phyloP scores from a whole-genome alignment of 305 asterid genomes.

The Coffea humblotiana region DNA sequence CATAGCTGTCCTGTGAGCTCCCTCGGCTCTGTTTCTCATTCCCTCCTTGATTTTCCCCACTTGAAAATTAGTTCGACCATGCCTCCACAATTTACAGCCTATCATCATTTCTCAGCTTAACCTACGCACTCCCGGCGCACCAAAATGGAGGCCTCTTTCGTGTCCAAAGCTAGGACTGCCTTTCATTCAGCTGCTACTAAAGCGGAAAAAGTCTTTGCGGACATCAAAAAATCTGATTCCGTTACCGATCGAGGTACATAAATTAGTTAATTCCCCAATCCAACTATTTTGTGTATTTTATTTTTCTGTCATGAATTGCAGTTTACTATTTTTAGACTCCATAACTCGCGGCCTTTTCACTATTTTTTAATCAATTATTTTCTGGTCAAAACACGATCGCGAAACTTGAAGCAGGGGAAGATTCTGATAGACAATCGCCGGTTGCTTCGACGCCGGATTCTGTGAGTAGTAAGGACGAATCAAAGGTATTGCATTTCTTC shows the following conservation, averaged over 20 bases:
- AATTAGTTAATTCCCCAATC: background rate
- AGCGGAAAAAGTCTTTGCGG: conserved; percentile 98
- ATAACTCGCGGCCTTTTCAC: conserved; percentile 16
- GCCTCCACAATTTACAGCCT: background rate
- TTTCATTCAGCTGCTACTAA: conserved; percentile 98
- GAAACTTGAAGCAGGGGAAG: conserved; percentile 31
- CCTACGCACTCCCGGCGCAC: conserved; percentile 29
- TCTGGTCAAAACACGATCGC: conserved; percentile 18
- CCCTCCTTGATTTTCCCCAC: conserved; percentile 11
- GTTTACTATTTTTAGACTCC: conserved; percentile 37
- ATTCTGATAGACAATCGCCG: conserved; percentile 59
- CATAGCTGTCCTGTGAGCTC: background rate
- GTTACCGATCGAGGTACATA: conserved; percentile 52
- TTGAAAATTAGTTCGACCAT: background rate
- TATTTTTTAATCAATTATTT: conserved; percentile 2
- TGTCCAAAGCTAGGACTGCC: conserved; percentile 91
- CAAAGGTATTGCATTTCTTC: conserved; percentile 42
- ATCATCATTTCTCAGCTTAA: conserved; percentile 28
- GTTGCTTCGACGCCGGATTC: conserved; percentile 48
- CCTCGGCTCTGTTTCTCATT: background rate
- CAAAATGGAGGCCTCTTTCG: conserved; percentile 85
- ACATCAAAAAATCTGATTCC: conserved; percentile 79
- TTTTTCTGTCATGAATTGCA: conserved; percentile 9
- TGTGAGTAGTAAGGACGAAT: conserved; percentile 41
- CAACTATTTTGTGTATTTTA: conserved; percentile 3